These are phyloP conservation scores for Helianthus tuberosus DNA, from an alignment of 129 eudicot species.

Conservation along the genomic window DNA sequence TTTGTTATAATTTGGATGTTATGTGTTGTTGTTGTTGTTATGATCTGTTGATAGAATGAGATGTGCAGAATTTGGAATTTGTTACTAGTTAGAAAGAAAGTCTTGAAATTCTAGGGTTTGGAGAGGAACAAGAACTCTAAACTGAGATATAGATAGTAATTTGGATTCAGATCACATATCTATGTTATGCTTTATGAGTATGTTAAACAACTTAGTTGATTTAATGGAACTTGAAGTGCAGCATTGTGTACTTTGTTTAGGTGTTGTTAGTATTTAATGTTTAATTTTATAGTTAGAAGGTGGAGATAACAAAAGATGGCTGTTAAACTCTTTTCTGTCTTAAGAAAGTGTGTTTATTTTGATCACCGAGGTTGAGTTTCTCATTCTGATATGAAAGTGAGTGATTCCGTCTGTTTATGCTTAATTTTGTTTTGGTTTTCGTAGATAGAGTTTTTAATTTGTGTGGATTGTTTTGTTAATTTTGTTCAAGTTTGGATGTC, in stretches of 20 bases:
- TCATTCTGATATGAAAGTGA: too few species aligned
- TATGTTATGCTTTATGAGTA: neutral
- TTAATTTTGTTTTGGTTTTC: neutral
- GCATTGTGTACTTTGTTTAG: too few species aligned
- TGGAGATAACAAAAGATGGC: too few species aligned
- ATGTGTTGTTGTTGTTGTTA: slow-evolving; percentile 8
- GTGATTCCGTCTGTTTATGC: neutral
- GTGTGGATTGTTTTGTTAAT: neutral
- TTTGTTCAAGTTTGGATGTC: slow-evolving; percentile 7
- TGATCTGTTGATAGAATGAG: neutral
- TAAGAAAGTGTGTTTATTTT: neutral
- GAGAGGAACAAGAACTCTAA: neutral
- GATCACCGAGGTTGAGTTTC: too few species aligned
- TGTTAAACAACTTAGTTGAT: slow-evolving; percentile 19
- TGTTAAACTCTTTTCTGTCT: too few species aligned
- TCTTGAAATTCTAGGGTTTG: neutral
- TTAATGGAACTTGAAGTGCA: too few species aligned
- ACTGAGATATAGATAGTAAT: neutral
- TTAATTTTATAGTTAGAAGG: too few species aligned
- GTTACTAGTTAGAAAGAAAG: neutral
- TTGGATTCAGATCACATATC: slow-evolving; percentile 7
- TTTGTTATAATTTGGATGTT: slow-evolving; percentile 10
- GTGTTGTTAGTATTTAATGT: too few species aligned
- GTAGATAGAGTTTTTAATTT: too few species aligned
- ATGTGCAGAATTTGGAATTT: neutral